Evolutionary conservation across 768 basidiomycete species (phyloP).

Genomic region (Podaxis rugospora): DNA sequence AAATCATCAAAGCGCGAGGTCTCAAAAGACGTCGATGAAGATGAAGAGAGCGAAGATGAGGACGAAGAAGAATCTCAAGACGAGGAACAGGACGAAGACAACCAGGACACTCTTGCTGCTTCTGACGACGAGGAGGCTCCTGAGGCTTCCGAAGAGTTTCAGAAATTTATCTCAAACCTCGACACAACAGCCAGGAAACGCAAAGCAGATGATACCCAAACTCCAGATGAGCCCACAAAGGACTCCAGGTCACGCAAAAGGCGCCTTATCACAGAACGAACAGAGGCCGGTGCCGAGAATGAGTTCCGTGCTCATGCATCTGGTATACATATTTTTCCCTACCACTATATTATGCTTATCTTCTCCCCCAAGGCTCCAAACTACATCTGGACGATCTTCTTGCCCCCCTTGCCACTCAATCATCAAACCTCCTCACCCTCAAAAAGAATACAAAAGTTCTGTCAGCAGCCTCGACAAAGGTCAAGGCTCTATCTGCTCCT

Average conservation of each 20-base stretch:
- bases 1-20: conserved; percentile 18
- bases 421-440: conserved; percentile 59
- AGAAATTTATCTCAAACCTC: conserved; percentile 66
- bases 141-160: conserved; percentile 63
- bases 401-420: conserved; percentile 61
- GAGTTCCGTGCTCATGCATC: conserved; percentile 63
- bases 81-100: conserved; percentile 27
- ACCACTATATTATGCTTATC: not conserved
- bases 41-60: conserved; percentile 9
- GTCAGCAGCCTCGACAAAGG: conserved; percentile 38
- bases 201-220: conserved; percentile 42
- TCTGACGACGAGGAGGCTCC: conserved; percentile 47
- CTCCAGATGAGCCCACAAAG: conserved; percentile 17
- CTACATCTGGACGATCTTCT: conserved; percentile 73
- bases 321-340: conserved; percentile 31
- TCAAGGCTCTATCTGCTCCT: conserved; percentile 73
- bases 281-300: conserved; percentile 75
- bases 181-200: conserved; percentile 63
- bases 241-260: conserved; percentile 41
- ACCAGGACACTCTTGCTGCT: conserved; percentile 30
- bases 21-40: conserved; percentile 11
- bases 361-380: conserved; percentile 39
- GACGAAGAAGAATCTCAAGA: conserved; percentile 30
- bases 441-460: conserved; percentile 69
- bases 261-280: conserved; percentile 64